Evolutionary conservation across 1,284 basidiomycete species (phyloP), one percentile per base, ranked within the genome.

Genomic region (Pyrrhoderma lamaoense): DNA sequence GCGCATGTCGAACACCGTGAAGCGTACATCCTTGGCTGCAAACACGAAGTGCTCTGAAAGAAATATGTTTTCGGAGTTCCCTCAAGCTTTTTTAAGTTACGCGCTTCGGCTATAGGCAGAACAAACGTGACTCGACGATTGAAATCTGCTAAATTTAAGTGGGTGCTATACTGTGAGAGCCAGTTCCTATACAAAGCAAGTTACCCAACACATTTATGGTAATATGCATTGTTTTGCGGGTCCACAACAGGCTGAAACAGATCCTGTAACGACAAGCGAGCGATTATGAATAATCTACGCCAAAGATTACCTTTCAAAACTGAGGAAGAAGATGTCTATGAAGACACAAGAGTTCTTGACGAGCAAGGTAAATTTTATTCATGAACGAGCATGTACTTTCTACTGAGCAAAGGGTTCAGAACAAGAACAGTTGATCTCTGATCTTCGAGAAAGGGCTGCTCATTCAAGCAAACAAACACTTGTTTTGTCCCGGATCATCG

Each of bases 391-490:
- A n/a, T 5, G 27, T 31, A 31, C 11, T 31, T 5, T 5, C 27
- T 18, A 21, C 14, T 23, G 40, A n/a, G 2, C 27, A 8, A 34
- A n/a, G n/a, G n/a, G n/a, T n/a, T n/a, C n/a, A 54, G 52, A 54
- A 37, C 52, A 54, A 42, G 52, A 54, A 27, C 42, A 54, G 42
- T 34, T 45, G 23, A 50, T 54, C 22, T 13, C 36, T 19, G 38
- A 40, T 21, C 43, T 54, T 7, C 47, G 48, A 14, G 37, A 42
- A 7, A 34, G 45, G 31, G 51, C 45, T 11, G 34, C 37, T 11
- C 4, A 27, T 21, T 14, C 35, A 21, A 42, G 42, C 38, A 42
- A 35, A 36, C 36, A 25, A 8, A 39, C 35, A 18, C 42, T 46
- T 9, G 18, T 42, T 18, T 25, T 34, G 13, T 18, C 36, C 9